Conservation (phyloP, 441 rosid species). For the Erodium texanum region DNA sequence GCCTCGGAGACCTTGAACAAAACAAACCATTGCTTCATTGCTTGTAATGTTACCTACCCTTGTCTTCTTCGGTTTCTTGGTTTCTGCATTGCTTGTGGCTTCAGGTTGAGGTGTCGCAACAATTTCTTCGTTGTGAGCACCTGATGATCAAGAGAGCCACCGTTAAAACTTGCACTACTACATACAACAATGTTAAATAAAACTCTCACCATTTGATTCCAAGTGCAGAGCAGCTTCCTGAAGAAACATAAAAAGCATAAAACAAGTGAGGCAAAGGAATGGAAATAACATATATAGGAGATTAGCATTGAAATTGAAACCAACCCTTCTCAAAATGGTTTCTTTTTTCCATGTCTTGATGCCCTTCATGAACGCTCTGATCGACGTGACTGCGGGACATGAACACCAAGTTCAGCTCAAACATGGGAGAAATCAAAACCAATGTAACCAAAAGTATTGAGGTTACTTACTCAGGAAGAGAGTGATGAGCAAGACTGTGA, state of each 20-base stretch:
- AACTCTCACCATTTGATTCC: constrained; percentile 16
- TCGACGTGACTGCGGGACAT: constrained; percentile 42
- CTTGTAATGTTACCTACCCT: background rate
- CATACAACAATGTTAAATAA: background rate
- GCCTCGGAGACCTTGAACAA: background rate
- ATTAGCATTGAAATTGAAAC: background rate
- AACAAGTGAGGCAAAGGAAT: background rate
- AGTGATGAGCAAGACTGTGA: constrained; percentile 53
- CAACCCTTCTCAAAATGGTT: constrained; percentile 45
- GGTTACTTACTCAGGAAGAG: constrained; percentile 45
- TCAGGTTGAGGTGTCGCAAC: constrained; percentile 32
- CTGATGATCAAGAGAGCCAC: background rate
- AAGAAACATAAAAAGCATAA: background rate
- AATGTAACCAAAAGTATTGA: too few species aligned
- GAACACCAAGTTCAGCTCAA: background rate
- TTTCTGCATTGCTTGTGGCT: background rate
- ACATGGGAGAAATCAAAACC: background rate
- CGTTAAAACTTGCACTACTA: background rate
- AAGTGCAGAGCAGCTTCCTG: constrained; percentile 16
- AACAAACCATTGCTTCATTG: too few species aligned
- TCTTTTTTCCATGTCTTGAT: constrained; percentile 65
- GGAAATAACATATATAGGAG: background rate
- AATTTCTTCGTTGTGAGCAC: constrained; percentile 18
- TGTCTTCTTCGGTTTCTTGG: background rate
- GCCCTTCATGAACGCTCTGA: constrained; percentile 59